These are phyloP conservation scores for Conoideocrella luteorostrata DNA, from an alignment of 2,329 filamentous ascomycete genomes.

Conservation along the genomic window DNA sequence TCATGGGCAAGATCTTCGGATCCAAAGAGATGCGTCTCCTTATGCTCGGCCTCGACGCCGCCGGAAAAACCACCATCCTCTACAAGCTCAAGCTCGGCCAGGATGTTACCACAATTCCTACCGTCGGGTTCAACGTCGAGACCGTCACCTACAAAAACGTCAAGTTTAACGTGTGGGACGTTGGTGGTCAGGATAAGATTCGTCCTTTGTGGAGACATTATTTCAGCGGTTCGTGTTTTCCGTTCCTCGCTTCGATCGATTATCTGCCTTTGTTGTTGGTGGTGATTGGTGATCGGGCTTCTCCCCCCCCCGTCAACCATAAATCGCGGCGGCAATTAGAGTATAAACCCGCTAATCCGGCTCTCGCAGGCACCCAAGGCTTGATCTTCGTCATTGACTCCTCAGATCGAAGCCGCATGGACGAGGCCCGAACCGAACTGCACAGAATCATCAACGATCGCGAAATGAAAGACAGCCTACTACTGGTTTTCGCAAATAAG, in stretches of 20 bases:
- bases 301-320: too few relatives aligned
- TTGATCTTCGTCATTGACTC: constrained; percentile 98
- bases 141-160: constrained; percentile 99
- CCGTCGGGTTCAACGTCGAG: constrained; percentile 98
- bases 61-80: constrained; percentile 97
- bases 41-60: constrained; percentile 96
- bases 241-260: not conserved
- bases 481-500: constrained; percentile 98
- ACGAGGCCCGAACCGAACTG: constrained; percentile 87
- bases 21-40: constrained; percentile 98
- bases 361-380: constrained; percentile 72
- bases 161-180: constrained; percentile 99
- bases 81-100: constrained; percentile 99
- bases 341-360: not conserved
- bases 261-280: not conserved
- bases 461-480: constrained; percentile 91
- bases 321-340: too few relatives aligned
- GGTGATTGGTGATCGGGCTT: too few relatives aligned
- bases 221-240: constrained; percentile 62
- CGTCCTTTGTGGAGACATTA: constrained; percentile 96
- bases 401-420: constrained; percentile 83
- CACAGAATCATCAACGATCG: constrained; percentile 97
- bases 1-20: constrained; percentile 98
- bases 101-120: constrained; percentile 96
- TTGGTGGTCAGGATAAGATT: constrained; percentile 98